These are phyloP conservation scores for Kluyveromyces siamensis DNA, from an alignment of 805 yeast genomes.

Conservation along the genomic window DNA sequence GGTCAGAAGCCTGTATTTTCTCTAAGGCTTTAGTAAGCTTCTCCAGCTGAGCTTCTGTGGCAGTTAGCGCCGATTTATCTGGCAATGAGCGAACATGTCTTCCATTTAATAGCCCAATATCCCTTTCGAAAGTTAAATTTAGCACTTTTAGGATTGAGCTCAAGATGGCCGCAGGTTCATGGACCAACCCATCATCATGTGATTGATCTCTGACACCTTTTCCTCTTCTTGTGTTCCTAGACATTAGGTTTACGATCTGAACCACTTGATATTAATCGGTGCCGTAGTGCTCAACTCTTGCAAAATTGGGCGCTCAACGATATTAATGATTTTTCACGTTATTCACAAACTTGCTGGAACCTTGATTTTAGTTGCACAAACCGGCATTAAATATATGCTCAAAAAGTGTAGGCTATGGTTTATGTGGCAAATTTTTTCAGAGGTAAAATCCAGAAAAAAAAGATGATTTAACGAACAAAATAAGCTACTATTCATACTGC, in stretches of 20 bases:
- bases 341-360: not conserved
- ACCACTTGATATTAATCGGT: not conserved
- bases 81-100: constrained; percentile 40
- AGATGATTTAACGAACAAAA: not conserved
- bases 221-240: constrained; percentile 21
- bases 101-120: constrained; percentile 55
- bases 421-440: not conserved
- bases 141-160: constrained; percentile 45
- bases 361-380: not conserved
- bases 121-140: constrained; percentile 46
- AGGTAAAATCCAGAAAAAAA: not conserved
- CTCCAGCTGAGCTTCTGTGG: constrained; percentile 33
- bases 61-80: constrained; percentile 31
- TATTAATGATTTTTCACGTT: too few relatives aligned
- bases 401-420: not conserved
- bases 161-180: constrained; percentile 35
- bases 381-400: not conserved
- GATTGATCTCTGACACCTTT: constrained; percentile 19
- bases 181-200: constrained; percentile 20
- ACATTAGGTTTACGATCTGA: constrained; percentile 6
- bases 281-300: not conserved
- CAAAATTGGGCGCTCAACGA: too few relatives aligned
- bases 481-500: too few relatives aligned
- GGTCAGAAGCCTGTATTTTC: constrained; percentile 17
- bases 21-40: constrained; percentile 16